Evolutionary conservation across 2,329 filamentous ascomycete genomes (phyloP).

Genomic region (Arthrobotrys entomopaga): DNA sequence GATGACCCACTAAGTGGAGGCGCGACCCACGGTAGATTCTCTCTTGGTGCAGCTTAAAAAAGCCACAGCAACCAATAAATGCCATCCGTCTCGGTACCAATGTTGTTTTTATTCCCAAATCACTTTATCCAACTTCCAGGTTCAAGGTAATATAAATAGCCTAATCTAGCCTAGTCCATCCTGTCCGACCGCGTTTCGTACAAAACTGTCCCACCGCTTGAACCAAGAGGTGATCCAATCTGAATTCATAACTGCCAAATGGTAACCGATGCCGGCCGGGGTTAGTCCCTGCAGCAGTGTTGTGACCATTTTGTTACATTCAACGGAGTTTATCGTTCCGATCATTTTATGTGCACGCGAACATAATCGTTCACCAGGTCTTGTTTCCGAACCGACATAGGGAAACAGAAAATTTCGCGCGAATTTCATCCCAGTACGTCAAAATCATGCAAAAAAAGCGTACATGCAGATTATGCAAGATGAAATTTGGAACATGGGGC

Average conservation of each 20-base stretch:
- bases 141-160: slow-evolving; percentile 28
- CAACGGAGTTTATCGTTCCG: slow-evolving; percentile 40
- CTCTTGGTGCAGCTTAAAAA: not conserved
- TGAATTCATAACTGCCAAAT: not conserved
- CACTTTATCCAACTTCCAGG: slow-evolving; percentile 43
- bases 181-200: slow-evolving; percentile 30
- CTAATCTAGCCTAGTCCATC: slow-evolving; percentile 37
- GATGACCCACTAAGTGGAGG: too few relatives aligned
- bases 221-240: slow-evolving; percentile 2
- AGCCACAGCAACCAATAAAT: slow-evolving; percentile 3
- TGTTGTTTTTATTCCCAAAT: slow-evolving; percentile 30
- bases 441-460: slow-evolving; percentile 26
- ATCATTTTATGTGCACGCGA: slow-evolving; percentile 3
- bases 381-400: not conserved
- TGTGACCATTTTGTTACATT: not conserved
- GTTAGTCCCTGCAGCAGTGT: not conserved
- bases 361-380: not conserved
- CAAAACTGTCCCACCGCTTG: slow-evolving; percentile 23
- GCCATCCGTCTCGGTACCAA: slow-evolving; percentile 10
- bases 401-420: slow-evolving; percentile 12
- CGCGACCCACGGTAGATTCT: too few relatives aligned
- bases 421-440: slow-evolving; percentile 20
- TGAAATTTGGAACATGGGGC: slow-evolving; percentile 1
- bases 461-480: slow-evolving; percentile 15
- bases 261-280: not conserved